Base-by-base conservation (phyloP, 2,329 filamentous ascomycete species). In the Fusarium buxicola region DNA sequence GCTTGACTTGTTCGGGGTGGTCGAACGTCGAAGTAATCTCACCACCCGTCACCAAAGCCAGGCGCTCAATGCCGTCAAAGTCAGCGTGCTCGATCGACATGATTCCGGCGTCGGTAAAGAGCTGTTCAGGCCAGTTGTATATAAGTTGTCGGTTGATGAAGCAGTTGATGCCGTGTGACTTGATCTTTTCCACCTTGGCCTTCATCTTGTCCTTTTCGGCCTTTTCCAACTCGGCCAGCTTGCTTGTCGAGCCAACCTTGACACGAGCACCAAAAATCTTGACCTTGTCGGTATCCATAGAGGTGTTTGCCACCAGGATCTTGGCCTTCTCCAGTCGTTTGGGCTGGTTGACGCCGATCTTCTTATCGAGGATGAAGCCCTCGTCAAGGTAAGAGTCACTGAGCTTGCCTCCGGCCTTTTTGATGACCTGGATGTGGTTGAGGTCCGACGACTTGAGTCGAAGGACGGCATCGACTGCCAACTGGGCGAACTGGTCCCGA, bases 271-370 rank as follows among this genome's bases (percentile, higher is more conserved):
- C 95, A 72, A 99, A 99, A 73, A 99, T 98, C 86, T 99, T 99
- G 82, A 99, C 92, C 85, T 99, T 99, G 81, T 99, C 95, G 31
- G 95, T 99, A 79, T 99, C 95, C 95, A 99, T 99, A 11, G 94
- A 91, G 9, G 95, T 99, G 81, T 99, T 99, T 65, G 95, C 95
- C 18, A 99, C 92, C 54, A 99, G 81, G 67, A 99, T 99, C 83
- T 98, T 99, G 68, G 94, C 95, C 77, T 99, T 98, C 78, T 98
- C 94, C 73, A 99, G 83, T 57, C 93, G 86, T 85, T 98, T 98
- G 51, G 95, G 95, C 79, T 99, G 95, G 83, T 98, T 98, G 56
- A 98, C 94, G 69, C 95, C 95, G 67, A 99, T 97, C 82, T 94
- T 96, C 86, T 99, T 99, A 82, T 99, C 95, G 51, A 99, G 83